Base-by-base conservation (phyloP, 2,329 filamentous ascomycete genomes). In the Trichoderma asperellum region DNA sequence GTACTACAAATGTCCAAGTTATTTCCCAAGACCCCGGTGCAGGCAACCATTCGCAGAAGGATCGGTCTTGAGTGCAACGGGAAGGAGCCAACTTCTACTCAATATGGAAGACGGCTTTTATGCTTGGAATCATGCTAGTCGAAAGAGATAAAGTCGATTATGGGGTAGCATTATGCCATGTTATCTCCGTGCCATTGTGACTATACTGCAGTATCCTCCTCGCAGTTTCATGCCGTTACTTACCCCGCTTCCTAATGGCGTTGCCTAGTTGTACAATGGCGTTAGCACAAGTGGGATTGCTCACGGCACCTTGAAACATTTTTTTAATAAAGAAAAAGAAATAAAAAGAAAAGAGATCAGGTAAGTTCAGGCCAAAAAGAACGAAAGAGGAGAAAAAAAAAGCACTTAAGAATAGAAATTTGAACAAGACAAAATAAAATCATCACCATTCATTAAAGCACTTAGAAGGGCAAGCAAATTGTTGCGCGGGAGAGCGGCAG, bases 241-340 rank as follows among this genome's bases (percentile, higher is more conserved):
- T 61, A 61, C 61, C 61, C 61, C 61, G 37, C 61, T 29, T 18
- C 18, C 5, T 21, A n/a, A 64, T 64, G 47, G 61, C 61, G 49
- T 40, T 55, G 53, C 61, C 37, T 34, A 29, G 49, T 21, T 64
- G 27, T 55, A 40, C 16, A 37, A 35, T 64, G 32, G 61, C 61
- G 61, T 55, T 64, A 21, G 61, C 11, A 11, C 4, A 63, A 53
- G 16, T 4, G 11, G 11, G 6, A 49, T 49, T 21, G 47, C 10
- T n/a, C 35, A 37, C 35, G 29, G 40, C 40, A 21, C 58, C 6
- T 32, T 43, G 37, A 60, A 18, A 63, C 3, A 32, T 27, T 34
- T 52, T 29, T 5, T 35, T 47, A 35, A 4, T 52, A 35, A 5
- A 34, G 35, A 12, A 4, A 14, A 16, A 4, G 16, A 16, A 4